Conservation (phyloP, 148 eudicot genomes). For the Dysphania ambrosioides region DNA sequence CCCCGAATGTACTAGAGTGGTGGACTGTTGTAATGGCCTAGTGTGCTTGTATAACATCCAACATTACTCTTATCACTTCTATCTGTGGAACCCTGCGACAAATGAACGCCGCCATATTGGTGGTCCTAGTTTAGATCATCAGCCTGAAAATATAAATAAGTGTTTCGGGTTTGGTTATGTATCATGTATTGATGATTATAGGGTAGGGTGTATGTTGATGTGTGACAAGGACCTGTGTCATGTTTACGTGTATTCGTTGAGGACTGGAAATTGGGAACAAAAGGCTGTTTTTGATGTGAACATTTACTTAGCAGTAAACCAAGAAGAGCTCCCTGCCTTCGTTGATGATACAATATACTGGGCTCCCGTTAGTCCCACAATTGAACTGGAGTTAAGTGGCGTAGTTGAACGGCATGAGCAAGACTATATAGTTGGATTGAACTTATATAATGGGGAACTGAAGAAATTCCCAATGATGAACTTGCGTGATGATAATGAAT, state of each 20-base stretch:
- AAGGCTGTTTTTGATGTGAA: background rate
- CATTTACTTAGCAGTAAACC: background rate
- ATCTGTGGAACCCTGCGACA: conserved; percentile 16
- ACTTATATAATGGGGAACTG: background rate
- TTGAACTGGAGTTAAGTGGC: too few species aligned
- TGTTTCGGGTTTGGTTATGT: conserved; percentile 17
- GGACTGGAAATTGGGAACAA: background rate
- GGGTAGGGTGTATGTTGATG: background rate
- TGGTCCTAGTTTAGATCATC: background rate
- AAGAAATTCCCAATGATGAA: background rate
- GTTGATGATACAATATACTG: conserved; percentile 11
- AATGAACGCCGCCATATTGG: background rate
- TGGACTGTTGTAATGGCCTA: conserved; percentile 17
- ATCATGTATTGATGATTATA: background rate
- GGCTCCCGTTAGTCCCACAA: background rate
- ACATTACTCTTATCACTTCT: background rate
- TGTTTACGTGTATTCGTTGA: background rate
- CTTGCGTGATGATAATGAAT: background rate
- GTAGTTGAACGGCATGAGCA: background rate
- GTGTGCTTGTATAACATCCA: conserved; percentile 15
- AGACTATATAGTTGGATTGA: background rate
- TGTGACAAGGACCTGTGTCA: background rate
- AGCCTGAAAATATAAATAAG: too few species aligned
- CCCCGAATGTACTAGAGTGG: background rate
- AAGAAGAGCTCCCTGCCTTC: background rate